Percentiles rank a stretch among this genome's conserved stretches.
Conservation (phyloP, 2,329 filamentous ascomycete genomes). For the Penicillium palitans region DNA sequence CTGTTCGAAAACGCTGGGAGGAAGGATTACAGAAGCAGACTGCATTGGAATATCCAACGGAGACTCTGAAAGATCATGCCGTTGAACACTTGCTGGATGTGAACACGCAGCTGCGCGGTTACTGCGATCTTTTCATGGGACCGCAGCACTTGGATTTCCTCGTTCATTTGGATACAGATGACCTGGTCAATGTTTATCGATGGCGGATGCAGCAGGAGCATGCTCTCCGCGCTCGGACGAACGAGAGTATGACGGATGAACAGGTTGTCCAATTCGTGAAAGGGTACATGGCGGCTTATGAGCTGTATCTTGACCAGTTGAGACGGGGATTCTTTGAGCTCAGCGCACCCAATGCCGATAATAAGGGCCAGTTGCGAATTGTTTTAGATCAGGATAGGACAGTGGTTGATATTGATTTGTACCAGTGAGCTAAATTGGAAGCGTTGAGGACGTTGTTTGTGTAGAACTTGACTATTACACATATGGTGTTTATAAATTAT, state of each 20-base stretch:
- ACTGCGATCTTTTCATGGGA: constrained; percentile 19
- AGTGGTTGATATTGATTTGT: constrained; percentile 1
- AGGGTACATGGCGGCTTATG: constrained; percentile 23
- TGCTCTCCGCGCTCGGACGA: constrained; percentile 11
- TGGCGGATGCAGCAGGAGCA: constrained; percentile 21
- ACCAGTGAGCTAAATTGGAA: neutral
- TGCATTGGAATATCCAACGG: constrained; percentile 2
- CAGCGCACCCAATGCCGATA: neutral
- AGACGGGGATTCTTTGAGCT: constrained; percentile 11
- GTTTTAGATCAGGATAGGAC: constrained; percentile 13
- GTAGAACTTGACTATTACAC: neutral
- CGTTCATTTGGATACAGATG: constrained; percentile 18
- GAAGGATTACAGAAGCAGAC: neutral
- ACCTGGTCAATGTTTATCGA: constrained; percentile 18
- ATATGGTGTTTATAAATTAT: neutral
- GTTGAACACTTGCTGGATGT: constrained; percentile 13
- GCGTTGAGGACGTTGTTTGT: no score
- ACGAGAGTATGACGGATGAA: constrained; percentile 19
- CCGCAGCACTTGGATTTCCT: constrained; percentile 18
- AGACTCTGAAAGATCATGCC: constrained; percentile 15
- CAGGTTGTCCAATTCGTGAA: constrained; percentile 18
- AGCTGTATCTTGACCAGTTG: constrained; percentile 21
- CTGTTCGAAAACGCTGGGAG: constrained; percentile 7
- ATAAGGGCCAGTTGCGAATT: constrained; percentile 15
- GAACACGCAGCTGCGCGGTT: constrained; percentile 12